phyloP scores from a whole-genome alignment of 129 eudicot genomes.

The Ambrosia trifida region DNA sequence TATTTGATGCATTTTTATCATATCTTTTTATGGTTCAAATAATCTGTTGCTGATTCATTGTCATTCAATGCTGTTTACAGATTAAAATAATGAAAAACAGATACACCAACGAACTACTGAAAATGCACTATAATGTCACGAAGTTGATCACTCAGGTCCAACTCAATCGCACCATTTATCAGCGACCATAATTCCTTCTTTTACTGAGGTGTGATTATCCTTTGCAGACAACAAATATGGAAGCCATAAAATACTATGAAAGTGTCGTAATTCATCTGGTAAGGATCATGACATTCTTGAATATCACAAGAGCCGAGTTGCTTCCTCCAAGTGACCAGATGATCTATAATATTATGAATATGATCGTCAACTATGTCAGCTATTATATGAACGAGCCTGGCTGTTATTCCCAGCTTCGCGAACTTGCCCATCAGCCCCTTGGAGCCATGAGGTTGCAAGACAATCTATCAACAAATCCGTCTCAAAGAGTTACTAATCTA shows the following conservation, averaged over 20 bases:
- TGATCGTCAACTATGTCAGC: conserved; percentile 12
- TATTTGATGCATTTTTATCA: conserved; percentile 15
- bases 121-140: conserved; percentile 4
- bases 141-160: conserved; percentile 19
- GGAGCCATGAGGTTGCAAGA: conserved; percentile 1
- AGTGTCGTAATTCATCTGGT: not conserved
- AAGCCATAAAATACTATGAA: not conserved
- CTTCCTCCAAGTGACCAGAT: not conserved
- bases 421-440: not conserved
- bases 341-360: conserved; percentile 15
- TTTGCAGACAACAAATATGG: conserved; percentile 23
- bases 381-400: conserved; percentile 1
- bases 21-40: no score
- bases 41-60: conserved; percentile 4
- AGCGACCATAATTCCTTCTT: not conserved
- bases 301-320: not conserved
- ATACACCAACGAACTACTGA: conserved; percentile 3
- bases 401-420: not conserved
- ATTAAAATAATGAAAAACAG: not conserved
- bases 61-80: conserved; percentile 29
- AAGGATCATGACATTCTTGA: conserved; percentile 27
- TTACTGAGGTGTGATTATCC: conserved; percentile 10
- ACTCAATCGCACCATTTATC: conserved; percentile 11
- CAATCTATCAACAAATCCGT: not conserved
- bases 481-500: conserved; percentile 8